These are phyloP conservation scores for Penicillium sp. DNA, from an alignment of 2,329 filamentous ascomycete genomes.

Conservation along the genomic window DNA sequence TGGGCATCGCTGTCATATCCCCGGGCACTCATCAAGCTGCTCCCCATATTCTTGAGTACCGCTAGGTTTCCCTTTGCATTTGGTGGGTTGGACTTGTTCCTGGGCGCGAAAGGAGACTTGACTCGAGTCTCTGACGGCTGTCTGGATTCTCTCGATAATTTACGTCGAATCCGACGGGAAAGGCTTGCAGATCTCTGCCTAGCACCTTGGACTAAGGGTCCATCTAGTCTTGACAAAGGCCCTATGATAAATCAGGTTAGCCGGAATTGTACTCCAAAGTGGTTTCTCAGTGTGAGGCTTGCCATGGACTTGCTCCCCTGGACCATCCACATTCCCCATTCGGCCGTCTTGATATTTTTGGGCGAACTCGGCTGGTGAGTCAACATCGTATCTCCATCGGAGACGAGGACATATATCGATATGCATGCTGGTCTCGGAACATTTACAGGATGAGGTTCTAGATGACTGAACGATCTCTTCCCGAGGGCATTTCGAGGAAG, in stretches of 20 bases:
- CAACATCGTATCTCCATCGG: slow-evolving; percentile 16
- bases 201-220: slow-evolving; percentile 3
- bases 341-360: slow-evolving; percentile 12
- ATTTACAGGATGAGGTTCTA: background rate
- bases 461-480: background rate
- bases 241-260: background rate
- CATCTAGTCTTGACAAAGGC: slow-evolving; percentile 8
- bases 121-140: slow-evolving; percentile 17
- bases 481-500: background rate
- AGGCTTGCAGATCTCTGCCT: slow-evolving; percentile 22
- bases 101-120: slow-evolving; percentile 20
- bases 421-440: slow-evolving; percentile 16
- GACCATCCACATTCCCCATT: background rate
- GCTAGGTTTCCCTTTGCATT: slow-evolving; percentile 9
- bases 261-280: background rate
- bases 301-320: slow-evolving; percentile 11
- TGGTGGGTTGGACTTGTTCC: slow-evolving; percentile 13
- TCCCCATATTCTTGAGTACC: slow-evolving; percentile 25
- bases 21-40: slow-evolving; percentile 38
- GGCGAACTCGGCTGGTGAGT: slow-evolving; percentile 15
- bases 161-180: slow-evolving; percentile 31
- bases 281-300: slow-evolving; percentile 5
- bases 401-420: slow-evolving; percentile 28
- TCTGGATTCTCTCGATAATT: slow-evolving; percentile 34
- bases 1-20: slow-evolving; percentile 45